These are phyloP conservation scores for Kalmusia sp. DNA, from an alignment of 2,329 filamentous ascomycete genomes.

Conservation along the genomic window DNA sequence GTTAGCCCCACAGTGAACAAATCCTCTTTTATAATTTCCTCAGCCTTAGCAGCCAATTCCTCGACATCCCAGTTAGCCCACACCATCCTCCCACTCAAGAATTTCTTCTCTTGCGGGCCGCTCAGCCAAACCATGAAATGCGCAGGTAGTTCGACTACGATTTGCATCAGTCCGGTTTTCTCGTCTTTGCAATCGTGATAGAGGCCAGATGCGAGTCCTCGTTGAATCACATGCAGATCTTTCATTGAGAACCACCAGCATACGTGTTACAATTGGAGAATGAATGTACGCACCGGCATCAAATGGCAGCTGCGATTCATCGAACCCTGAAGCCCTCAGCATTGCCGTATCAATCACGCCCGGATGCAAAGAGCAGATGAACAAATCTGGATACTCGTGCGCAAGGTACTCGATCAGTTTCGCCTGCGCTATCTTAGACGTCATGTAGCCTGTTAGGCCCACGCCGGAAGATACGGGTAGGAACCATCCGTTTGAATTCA, in stretches of 20 bases:
- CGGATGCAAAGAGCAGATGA: constrained; percentile 42
- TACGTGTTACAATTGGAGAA: neutral
- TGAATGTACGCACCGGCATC: constrained; percentile 22
- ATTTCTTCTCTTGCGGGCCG: constrained; percentile 8
- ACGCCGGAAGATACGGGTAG: constrained; percentile 16
- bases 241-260: neutral
- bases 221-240: too few relatives aligned
- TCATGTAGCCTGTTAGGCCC: constrained; percentile 38
- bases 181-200: too few relatives aligned
- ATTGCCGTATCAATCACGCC: constrained; percentile 44
- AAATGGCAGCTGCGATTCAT: constrained; percentile 17
- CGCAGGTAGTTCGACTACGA: constrained; percentile 6
- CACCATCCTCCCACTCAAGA: constrained; percentile 11
- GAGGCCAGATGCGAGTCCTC: too few relatives aligned
- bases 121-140: constrained; percentile 17
- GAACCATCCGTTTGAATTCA: constrained; percentile 11
- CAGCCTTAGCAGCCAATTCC: constrained; percentile 25
- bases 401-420: constrained; percentile 43
- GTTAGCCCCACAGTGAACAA: constrained; percentile 23
- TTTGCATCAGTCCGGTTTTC: neutral
- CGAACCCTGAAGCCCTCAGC: constrained; percentile 15
- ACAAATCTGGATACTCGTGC: constrained; percentile 43
- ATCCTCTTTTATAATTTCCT: constrained; percentile 23
- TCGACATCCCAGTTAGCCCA: constrained; percentile 32
- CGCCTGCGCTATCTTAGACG: constrained; percentile 42